phyloP scores from a whole-genome alignment of 257 asterid species.

The Jaltomata sinuosa region DNA sequence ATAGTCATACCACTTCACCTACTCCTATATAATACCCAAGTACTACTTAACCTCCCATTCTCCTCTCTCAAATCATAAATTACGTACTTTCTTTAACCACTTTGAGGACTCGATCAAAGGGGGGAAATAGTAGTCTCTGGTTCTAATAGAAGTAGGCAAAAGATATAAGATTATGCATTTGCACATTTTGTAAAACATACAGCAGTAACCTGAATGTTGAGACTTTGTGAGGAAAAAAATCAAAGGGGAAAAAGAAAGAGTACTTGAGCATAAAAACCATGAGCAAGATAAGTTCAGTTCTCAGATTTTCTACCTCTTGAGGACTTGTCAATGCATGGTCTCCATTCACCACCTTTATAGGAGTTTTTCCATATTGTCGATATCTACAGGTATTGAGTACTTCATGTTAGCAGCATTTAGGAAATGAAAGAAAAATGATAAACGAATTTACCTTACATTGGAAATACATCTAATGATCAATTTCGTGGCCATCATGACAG shows the following conservation, averaged over 20 bases:
- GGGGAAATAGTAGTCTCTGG: neutral
- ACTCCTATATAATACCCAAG: neutral
- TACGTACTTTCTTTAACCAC: neutral
- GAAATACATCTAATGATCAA: neutral
- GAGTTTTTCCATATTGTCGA: slow-evolving; percentile 91
- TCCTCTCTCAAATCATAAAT: neutral
- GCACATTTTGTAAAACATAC: neutral
- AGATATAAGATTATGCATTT: neutral
- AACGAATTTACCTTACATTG: neutral
- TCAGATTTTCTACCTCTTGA: slow-evolving; percentile 43
- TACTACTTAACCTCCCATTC: neutral
- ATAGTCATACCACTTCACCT: neutral
- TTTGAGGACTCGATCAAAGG: neutral
- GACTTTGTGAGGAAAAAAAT: neutral
- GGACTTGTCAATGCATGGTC: slow-evolving; percentile 71
- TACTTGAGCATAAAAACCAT: neutral
- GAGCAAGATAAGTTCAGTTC: neutral
- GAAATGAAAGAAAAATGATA: neutral
- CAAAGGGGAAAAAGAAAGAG: neutral
- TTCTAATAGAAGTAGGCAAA: neutral
- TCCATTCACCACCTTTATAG: slow-evolving; percentile 84
- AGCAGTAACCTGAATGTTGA: neutral
- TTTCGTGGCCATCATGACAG: neutral
- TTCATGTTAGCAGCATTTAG: slow-evolving; percentile 1
- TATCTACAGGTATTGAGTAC: slow-evolving; percentile 38